Evolutionary conservation across 805 yeast species (phyloP), one percentile per base, ranked within the genome.

Genomic region (Candida qinlingensis): DNA sequence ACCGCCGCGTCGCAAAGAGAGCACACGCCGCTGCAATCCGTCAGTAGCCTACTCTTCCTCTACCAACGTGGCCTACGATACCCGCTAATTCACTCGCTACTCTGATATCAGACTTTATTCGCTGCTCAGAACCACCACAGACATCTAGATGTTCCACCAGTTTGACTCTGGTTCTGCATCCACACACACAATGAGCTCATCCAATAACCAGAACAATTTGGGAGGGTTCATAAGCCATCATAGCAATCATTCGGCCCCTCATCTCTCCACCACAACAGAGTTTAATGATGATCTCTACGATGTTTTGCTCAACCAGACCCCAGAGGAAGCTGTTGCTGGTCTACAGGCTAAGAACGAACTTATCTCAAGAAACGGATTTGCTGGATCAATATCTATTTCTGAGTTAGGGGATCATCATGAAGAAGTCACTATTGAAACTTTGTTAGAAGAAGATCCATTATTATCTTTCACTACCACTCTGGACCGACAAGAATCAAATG

Each of bases 401-500:
- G 39, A 27, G 19, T 29, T 11, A 11, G 50, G 41, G 13, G 49
- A 48, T 40, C 36, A 33, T 3, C 46, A 44, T 3, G 53, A 51
- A 19, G 49, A 51, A n/a, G 51, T 61, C 5, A 58, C 63, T 1
- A 47, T 60, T 28, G 62, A 60, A 42, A 51, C 52, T 28, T 46
- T 61, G 10, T 47, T 61, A 7, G 63, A 59, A 38, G 64, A 61
- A 39, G 65, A 61, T 37, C 64, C 65, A 3, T 41, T 61, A 8
- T 25, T 57, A 6, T 57, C 60, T 0, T 60, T 57, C 44, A 57
- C 64, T 11, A 59, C 58, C 0, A 48, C 61, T 2, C 41, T 61
- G 30, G 63, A 59, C 44, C 55, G 65, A 48, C 58, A 55, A 28
- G 55, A 55, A n/a, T 61, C 65, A 1, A 60, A 61, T 41, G 64